Evolutionary conservation across 2,329 filamentous ascomycete species (phyloP).

Genomic region (Neospermospora avenae): DNA sequence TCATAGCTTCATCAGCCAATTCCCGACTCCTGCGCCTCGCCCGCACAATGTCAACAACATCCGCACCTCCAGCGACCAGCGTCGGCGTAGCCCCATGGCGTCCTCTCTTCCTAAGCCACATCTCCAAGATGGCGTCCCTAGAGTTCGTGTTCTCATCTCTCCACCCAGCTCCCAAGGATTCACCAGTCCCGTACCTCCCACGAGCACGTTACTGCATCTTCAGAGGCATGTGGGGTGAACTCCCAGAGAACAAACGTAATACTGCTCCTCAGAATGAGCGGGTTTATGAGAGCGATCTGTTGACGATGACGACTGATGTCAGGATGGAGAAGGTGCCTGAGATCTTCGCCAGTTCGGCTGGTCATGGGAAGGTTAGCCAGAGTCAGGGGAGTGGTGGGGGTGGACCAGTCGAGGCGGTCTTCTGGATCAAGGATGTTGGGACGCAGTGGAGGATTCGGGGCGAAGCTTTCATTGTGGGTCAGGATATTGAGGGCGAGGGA

Average conservation of each 20-base stretch:
- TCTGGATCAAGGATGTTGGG: slow-evolving; percentile 68
- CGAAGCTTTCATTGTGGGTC: slow-evolving; percentile 68
- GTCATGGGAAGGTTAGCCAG: slow-evolving; percentile 42
- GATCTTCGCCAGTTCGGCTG: slow-evolving; percentile 53
- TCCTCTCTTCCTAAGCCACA: slow-evolving; percentile 34
- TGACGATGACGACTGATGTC: slow-evolving; percentile 82
- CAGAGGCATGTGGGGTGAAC: slow-evolving; percentile 76
- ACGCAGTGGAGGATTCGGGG: slow-evolving; percentile 87
- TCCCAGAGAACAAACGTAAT: slow-evolving; percentile 72
- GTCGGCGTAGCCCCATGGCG: slow-evolving; percentile 35
- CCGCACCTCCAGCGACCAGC: slow-evolving; percentile 23
- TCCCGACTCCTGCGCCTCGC: slow-evolving; percentile 28
- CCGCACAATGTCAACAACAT: slow-evolving; percentile 32
- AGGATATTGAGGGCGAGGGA: slow-evolving; percentile 56
- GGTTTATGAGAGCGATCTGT: slow-evolving; percentile 71
- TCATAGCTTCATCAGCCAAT: slow-evolving; percentile 32
- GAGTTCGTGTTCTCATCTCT: slow-evolving; percentile 46
- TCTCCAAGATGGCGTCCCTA: slow-evolving; percentile 37
- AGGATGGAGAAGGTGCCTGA: slow-evolving; percentile 82
- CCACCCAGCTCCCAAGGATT: slow-evolving; percentile 33
- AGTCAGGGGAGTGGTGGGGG: slow-evolving; percentile 58
- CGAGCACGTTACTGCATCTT: slow-evolving; percentile 78
- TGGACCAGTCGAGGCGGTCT: slow-evolving; percentile 75
- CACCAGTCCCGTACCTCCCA: slow-evolving; percentile 41
- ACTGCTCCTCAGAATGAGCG: slow-evolving; percentile 66